A percentile compares a stretch with the other conserved stretches of the same genome.
phyloP scores from a whole-genome alignment of 331 rosid genomes.

The Ulmus americana region DNA sequence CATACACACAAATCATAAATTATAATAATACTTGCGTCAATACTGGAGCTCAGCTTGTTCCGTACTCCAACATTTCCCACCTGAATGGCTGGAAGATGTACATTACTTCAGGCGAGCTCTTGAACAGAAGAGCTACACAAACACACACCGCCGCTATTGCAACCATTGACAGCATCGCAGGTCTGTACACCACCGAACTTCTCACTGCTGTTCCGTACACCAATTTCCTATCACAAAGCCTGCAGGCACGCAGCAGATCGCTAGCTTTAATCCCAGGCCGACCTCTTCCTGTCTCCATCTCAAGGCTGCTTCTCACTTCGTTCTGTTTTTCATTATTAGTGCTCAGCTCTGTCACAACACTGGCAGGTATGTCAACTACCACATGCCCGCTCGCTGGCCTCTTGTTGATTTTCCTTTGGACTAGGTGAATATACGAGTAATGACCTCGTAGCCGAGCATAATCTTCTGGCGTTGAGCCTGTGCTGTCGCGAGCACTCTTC shows the following conservation, averaged over 20 bases:
- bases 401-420: conserved; percentile 52
- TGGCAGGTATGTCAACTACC: conserved; percentile 23
- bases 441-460: conserved; percentile 57
- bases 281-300: conserved; percentile 27
- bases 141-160: conserved; percentile 93
- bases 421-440: conserved; percentile 59
- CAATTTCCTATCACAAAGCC: conserved; percentile 45
- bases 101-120: conserved; percentile 76
- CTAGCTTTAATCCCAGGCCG: conserved; percentile 24
- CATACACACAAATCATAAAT: too few relatives aligned
- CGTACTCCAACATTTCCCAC: conserved; percentile 79
- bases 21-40: too few relatives aligned
- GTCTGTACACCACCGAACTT: conserved; percentile 62
- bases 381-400: conserved; percentile 46
- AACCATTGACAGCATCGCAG: conserved; percentile 88
- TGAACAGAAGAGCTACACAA: conserved; percentile 89
- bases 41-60: conserved; percentile 39
- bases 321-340: too few relatives aligned
- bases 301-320: conserved; percentile 27
- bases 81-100: conserved; percentile 81
- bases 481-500: conserved; percentile 54
- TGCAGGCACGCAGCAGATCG: conserved; percentile 28
- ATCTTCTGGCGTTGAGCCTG: conserved; percentile 63
- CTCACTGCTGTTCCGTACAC: conserved; percentile 26
- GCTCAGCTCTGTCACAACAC: too few relatives aligned